Evolutionary conservation across 1,284 basidiomycete species (phyloP), one percentile per base, ranked within the genome.

Genomic region (Flammula alnicola): DNA sequence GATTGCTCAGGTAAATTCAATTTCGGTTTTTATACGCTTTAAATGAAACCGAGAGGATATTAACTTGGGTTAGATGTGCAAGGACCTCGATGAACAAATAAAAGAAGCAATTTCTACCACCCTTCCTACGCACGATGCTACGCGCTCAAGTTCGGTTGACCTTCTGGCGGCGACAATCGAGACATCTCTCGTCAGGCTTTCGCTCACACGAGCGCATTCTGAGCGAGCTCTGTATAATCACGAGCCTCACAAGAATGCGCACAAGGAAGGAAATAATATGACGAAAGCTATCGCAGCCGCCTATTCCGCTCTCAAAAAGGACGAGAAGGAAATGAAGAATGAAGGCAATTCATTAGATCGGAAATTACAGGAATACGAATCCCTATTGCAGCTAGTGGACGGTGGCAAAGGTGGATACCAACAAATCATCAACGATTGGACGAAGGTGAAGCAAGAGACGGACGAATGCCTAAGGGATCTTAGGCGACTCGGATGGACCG

Each of bases 361-460:
- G 9, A 69, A 74, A 53, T 54, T 80, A n/a, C 58, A 57, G 16
- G 72, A 74, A 52, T 81, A 79, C 49, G 69, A 74, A 53, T 49
- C 56, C 8, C 49, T 78, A 54, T 58, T 79, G 41, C 51, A 59
- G 20, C 44, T 78, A 27, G 73, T 78, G 8, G 75, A 77, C 33
- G 72, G 73, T 9, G 59, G 57, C 4, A 58, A 59, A 1, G 68
- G 67, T 6, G 72, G 73, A 31, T 79, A 76, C 55, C 63, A 59
- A 41, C 77, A 80, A 58, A 62, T 80, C 8, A 68, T 79, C n/a
- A 68, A 73, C 39, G 79, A 80, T 49, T 78, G 74, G 72, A 66
- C 72, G 11, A 64, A 69, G 37, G 72, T 78, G 11, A 70, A 74
- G 59, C 67, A 65, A 51, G 78, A 78, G 57, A 74, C 67, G 17